Evolutionary conservation across 2,329 filamentous ascomycete genomes (phyloP).

Genomic region (Lomentospora prolificans): DNA sequence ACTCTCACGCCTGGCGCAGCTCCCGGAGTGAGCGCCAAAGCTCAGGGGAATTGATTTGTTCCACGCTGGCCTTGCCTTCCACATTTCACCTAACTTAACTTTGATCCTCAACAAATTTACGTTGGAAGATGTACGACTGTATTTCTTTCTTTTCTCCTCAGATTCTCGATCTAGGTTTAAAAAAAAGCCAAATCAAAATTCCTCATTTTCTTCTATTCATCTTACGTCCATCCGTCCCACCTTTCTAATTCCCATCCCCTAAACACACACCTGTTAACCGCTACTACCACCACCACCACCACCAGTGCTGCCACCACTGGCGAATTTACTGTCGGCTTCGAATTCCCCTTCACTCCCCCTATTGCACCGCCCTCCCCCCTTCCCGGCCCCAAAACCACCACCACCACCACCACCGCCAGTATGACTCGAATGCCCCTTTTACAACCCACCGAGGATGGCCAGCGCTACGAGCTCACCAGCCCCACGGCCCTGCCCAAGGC

Average conservation of each 20-base stretch:
- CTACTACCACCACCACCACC: background rate
- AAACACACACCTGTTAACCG: background rate
- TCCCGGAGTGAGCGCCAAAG: background rate
- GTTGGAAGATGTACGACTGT: background rate
- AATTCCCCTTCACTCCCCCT: background rate
- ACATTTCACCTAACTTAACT: background rate
- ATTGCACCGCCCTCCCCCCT: background rate
- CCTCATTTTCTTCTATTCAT: background rate
- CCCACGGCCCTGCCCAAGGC: conserved; percentile 48
- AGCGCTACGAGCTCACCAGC: conserved; percentile 44
- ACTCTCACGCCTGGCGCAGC: too few species aligned
- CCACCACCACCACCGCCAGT: too few species aligned
- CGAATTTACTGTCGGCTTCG: background rate
- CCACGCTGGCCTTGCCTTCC: background rate
- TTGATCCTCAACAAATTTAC: background rate
- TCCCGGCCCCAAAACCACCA: too few species aligned
- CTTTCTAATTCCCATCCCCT: background rate
- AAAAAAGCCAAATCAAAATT: background rate
- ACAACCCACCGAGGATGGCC: conserved; percentile 35
- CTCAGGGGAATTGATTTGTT: background rate
- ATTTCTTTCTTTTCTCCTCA: background rate
- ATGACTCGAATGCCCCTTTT: conserved; percentile 17
- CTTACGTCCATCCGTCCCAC: background rate
- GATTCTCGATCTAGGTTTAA: background rate
- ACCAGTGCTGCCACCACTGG: background rate